Evolutionary conservation across 106 monocot genomes (phyloP).

Genomic region (Amphibolis antarctica): DNA sequence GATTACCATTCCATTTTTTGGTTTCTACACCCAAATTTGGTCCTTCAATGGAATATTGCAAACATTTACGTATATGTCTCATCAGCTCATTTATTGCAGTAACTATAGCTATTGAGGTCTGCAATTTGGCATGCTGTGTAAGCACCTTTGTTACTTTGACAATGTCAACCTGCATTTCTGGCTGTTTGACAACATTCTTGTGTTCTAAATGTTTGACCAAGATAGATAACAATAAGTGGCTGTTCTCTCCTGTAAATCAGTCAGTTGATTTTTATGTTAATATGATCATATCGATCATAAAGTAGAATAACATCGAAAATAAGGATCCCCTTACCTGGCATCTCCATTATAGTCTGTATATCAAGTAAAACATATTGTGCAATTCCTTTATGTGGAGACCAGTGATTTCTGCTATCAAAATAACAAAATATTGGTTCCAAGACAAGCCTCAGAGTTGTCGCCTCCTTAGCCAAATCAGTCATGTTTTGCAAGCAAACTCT

Average conservation of each 20-base stretch:
- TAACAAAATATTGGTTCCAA: conserved; percentile 55
- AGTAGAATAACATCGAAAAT: background rate
- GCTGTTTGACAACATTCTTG: conserved; percentile 63
- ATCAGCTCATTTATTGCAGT: conserved; percentile 65
- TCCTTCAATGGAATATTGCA: conserved; percentile 65
- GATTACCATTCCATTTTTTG: conserved; percentile 34
- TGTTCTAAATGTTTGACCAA: conserved; percentile 85
- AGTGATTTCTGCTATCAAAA: conserved; percentile 53
- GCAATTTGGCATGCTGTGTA: conserved; percentile 31
- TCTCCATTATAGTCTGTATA: conserved; percentile 65
- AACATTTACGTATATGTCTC: conserved; percentile 78
- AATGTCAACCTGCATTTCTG: conserved; percentile 48
- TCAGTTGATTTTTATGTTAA: background rate
- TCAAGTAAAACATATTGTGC: conserved; percentile 55
- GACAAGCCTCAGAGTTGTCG: conserved; percentile 74
- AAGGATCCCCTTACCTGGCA: conserved; percentile 35
- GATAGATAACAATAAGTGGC: conserved; percentile 53
- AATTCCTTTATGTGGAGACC: conserved; percentile 53
- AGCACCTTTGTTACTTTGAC: conserved; percentile 38
- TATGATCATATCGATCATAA: background rate
- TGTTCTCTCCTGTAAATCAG: conserved; percentile 55
- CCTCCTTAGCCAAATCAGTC: conserved; percentile 72
- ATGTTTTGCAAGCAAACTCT: conserved; percentile 55
- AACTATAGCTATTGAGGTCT: conserved; percentile 46
- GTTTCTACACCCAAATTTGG: conserved; percentile 21